Evolutionary conservation across 495 filamentous ascomycete species (phyloP).

Genomic region (Hypomontagnella submonticulosa): DNA sequence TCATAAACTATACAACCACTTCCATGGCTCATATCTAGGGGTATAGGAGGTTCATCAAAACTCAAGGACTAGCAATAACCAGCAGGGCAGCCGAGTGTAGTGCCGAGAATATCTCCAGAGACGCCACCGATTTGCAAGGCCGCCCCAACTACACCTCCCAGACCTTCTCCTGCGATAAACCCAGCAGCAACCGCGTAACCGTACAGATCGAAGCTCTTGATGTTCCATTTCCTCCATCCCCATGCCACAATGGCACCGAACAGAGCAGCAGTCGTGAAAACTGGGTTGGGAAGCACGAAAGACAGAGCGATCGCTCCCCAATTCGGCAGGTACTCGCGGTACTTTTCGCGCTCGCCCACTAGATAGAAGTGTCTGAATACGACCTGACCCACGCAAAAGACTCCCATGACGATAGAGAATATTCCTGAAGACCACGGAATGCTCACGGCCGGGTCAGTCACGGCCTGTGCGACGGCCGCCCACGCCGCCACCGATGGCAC

Average conservation of each 20-base stretch:
- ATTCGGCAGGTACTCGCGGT: slow-evolving; percentile 70
- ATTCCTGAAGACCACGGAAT: slow-evolving; percentile 67
- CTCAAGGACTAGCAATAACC: slow-evolving; percentile 32
- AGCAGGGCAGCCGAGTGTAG: slow-evolving; percentile 61
- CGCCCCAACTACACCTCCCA: slow-evolving; percentile 71
- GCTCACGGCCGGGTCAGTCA: slow-evolving; percentile 67
- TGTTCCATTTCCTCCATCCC: slow-evolving; percentile 67
- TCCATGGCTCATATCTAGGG: slow-evolving; percentile 14
- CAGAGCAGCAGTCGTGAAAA: slow-evolving; percentile 67
- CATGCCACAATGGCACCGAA: slow-evolving; percentile 68
- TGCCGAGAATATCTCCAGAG: slow-evolving; percentile 58
- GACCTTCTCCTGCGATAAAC: slow-evolving; percentile 74
- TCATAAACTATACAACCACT: slow-evolving; percentile 8
- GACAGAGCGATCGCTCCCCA: slow-evolving; percentile 73
- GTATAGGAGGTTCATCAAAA: slow-evolving; percentile 24
- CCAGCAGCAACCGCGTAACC: slow-evolving; percentile 75
- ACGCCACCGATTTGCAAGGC: slow-evolving; percentile 64
- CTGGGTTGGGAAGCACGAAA: slow-evolving; percentile 68
- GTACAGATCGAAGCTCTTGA: slow-evolving; percentile 67
- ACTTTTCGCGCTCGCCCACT: slow-evolving; percentile 64
- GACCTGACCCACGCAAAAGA: slow-evolving; percentile 61
- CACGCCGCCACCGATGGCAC: slow-evolving; percentile 73
- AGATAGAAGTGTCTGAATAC: slow-evolving; percentile 69
- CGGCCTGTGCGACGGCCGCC: slow-evolving; percentile 71
- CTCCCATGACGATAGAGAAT: slow-evolving; percentile 66